Evolutionary conservation across 2,329 filamentous ascomycete species (phyloP), one percentile per base, ranked within the genome.

Genomic region (Fusarium anguioides): DNA sequence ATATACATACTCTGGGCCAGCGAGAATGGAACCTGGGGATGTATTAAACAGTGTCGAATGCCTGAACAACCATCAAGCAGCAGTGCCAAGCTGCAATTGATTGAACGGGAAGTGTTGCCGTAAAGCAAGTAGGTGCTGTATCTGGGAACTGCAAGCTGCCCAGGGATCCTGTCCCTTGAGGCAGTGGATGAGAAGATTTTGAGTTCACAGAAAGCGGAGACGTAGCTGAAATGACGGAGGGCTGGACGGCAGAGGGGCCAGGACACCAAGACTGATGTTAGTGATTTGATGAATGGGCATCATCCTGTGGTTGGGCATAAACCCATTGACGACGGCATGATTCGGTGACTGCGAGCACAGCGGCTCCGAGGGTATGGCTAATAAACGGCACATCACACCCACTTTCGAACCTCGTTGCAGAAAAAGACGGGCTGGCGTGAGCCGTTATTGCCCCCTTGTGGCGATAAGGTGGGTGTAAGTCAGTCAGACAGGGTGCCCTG

Each of bases 151-250:
- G 37, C 52, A 52, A 64, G 42, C 29, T 33, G 37, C 57, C 39
- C 54, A 60, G 48, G 64, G 60, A 54, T 68, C 61, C 33, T 63
- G 39, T 64, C 39, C 29, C 47, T 68, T 42, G 54, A 59, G 27
- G 42, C 37, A 65, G 65, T 68, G 60, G 65, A 54, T 68, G 60
- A 48, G 47, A 57, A 66, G 35, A 51, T 65, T 68, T 68, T 68
- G 65, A 68, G 65, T 68, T 68, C 24, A 41, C 47, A 37, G 55
- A 46, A 68, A 68, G 65, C 60, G 65, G 65, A 68, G 64, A 42
- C 39, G 60, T 24, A 68, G 65, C 65, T 68, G 65, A 68, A 68
- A 68, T 68, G 64, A 68, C 60, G 64, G 60, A 66, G 49, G 29
- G 61, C 21, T 24, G 46, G 47, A 53, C 42, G 20, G 55, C 46